phyloP scores from a whole-genome alignment of 2,329 filamentous ascomycete species.

The Dryadomyces sulphureus region DNA sequence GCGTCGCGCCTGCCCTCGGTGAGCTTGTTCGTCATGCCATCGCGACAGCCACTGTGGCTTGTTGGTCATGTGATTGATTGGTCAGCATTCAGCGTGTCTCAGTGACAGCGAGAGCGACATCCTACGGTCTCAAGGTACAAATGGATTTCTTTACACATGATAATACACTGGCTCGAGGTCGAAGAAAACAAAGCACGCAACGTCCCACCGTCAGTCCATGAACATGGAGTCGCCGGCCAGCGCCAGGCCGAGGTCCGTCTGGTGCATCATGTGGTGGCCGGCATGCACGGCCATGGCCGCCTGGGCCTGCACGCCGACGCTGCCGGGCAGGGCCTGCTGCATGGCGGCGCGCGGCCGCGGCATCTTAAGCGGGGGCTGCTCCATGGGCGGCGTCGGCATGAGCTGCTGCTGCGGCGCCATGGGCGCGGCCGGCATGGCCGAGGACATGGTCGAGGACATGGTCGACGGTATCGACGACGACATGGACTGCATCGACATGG shows the following conservation, averaged over 20 bases:
- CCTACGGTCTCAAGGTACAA: background rate
- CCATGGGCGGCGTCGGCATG: constrained; percentile 14
- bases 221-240: constrained; percentile 34
- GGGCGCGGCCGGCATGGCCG: background rate
- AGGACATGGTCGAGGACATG: too few relatives aligned
- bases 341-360: constrained; percentile 19
- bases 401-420: constrained; percentile 16
- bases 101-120: background rate
- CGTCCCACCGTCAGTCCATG: constrained; percentile 25
- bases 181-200: background rate
- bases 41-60: too few relatives aligned
- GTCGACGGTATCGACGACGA: too few relatives aligned
- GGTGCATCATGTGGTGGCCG: constrained; percentile 8
- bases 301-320: background rate
- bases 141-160: background rate
- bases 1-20: too few relatives aligned
- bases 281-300: constrained; percentile 24
- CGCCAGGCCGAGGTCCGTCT: constrained; percentile 26
- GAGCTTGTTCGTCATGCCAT: too few relatives aligned
- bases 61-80: too few relatives aligned
- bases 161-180: background rate
- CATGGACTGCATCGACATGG: too few relatives aligned
- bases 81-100: too few relatives aligned
- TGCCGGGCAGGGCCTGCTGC: constrained; percentile 11
- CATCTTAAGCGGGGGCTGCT: constrained; percentile 4